Evolutionary conservation across 148 eudicot species (phyloP), one percentile per base, ranked within the genome.

Genomic region (Vaccinium vitisidaea): DNA sequence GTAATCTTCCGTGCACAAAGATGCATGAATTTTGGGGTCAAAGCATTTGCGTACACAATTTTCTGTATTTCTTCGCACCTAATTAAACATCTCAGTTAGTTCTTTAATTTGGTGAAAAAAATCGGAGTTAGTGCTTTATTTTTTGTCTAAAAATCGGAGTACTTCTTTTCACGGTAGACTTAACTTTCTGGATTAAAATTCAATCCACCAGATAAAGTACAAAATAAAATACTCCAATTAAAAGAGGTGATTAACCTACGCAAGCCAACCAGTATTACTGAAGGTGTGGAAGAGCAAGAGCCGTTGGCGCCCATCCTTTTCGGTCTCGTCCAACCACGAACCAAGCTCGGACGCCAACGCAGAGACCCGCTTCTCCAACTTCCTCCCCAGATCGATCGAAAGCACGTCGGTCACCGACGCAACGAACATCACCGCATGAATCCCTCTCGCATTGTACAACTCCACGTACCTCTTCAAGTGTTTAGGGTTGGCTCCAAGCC

Each of bases 241-340:
- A 53, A 52, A 30, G 80, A 78, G 50, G 14, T 79, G 82, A 79
- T 85, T 81, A 91, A 92, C 94, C 94, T 92, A 97, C 98, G 90
- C 98, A 90, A 97, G 96, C 99, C 99, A 97, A 81, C 99, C 99
- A 14, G 99, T 95, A 43, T 92, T 95, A 83, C 99, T 97, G 80
- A 94, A 97, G 16, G 98, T 94, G n/a, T 97, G 99, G 79, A 97
- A 94, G 32, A 97, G 56, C 92, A 97, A 89, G 36, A 87, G 61
- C 84, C 97, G 87, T 27, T 90, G 88, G 8, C 88, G 82, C 36
- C 90, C 93, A 80, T 87, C 90, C 71, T 83, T 84, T 78, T 86
- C 89, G 4, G 69, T 6, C 77, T 92, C 86, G 63, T 89, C 84
- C 84, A 93, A 74, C 99, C 99, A 97, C 83, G 83, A 79, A 43